These are phyloP conservation scores for Aspergillus diversus DNA, from an alignment of 495 filamentous ascomycete genomes.

Conservation along the genomic window DNA sequence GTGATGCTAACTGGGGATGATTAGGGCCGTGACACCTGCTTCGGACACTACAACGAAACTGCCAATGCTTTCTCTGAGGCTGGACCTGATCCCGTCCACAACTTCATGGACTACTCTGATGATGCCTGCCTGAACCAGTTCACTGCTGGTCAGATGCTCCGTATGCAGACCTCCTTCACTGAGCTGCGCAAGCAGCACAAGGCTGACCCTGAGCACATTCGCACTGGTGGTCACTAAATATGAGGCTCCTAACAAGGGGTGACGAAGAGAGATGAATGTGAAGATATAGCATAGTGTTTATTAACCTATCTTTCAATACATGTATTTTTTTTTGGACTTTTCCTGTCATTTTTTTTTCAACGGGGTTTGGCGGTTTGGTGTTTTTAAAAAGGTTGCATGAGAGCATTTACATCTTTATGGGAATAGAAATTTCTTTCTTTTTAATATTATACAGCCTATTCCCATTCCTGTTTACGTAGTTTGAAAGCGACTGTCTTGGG, in stretches of 20 bases:
- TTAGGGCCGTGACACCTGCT: conserved; percentile 8
- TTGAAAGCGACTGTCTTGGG: not conserved
- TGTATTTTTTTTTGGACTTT: not conserved
- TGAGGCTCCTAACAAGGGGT: not conserved
- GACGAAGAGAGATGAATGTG: not conserved
- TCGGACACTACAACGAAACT: not conserved
- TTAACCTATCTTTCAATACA: not conserved
- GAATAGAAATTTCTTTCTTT: not conserved
- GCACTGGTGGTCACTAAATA: not conserved
- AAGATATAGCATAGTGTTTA: not conserved
- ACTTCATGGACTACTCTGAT: conserved; percentile 10
- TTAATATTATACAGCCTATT: not conserved
- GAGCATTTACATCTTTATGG: not conserved
- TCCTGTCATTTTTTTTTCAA: not conserved
- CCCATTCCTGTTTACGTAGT: not conserved
- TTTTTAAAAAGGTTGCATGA: not conserved
- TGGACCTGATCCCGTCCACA: conserved; percentile 4
- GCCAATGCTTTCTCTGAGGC: not conserved
- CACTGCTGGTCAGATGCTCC: conserved; percentile 3
- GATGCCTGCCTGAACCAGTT: conserved; percentile 7
- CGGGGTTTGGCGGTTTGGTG: not conserved
- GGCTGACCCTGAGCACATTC: not conserved
- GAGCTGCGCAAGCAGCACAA: conserved; percentile 1
- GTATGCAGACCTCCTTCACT: not conserved
- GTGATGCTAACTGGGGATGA: not conserved